A percentile compares a stretch with the other conserved stretches of the same genome.
Evolutionary conservation across 2,329 filamentous ascomycete genomes (phyloP).

Genomic region (Phoma herbarum): DNA sequence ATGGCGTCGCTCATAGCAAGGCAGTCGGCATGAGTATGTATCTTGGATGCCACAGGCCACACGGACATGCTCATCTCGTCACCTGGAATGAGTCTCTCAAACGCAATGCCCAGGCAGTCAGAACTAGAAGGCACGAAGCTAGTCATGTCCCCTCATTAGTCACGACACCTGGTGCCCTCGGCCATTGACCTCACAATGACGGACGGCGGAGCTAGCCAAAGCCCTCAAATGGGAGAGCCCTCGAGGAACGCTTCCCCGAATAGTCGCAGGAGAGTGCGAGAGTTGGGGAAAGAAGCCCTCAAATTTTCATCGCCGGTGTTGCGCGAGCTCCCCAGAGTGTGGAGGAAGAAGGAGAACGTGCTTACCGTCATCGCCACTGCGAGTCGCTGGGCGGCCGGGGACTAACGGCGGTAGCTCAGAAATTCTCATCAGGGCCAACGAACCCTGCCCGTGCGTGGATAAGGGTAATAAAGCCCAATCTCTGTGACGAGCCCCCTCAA

Average conservation of each 20-base stretch:
- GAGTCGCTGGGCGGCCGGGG: constrained; percentile 12
- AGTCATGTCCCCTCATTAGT: not conserved
- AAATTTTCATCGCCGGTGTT: constrained; percentile 7
- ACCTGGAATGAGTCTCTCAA: too few relatives aligned
- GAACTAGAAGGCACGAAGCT: not conserved
- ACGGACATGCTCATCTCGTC: too few relatives aligned
- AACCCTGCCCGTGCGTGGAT: constrained; percentile 21
- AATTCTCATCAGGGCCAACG: constrained; percentile 14
- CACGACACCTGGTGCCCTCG: not conserved
- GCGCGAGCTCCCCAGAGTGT: constrained; percentile 12
- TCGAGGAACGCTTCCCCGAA: too few relatives aligned
- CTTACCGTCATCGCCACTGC: constrained; percentile 17
- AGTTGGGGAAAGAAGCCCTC: not conserved
- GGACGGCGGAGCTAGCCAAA: not conserved
- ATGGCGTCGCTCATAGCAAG: too few relatives aligned
- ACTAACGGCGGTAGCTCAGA: constrained; percentile 13
- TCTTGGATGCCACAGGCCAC: too few relatives aligned
- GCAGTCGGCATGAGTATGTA: too few relatives aligned
- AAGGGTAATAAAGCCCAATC: constrained; percentile 23
- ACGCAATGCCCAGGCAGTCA: not conserved
- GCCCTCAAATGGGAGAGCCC: not conserved
- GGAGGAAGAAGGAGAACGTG: constrained; percentile 9
- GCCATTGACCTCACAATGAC: not conserved
- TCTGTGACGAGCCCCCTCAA: constrained; percentile 12
- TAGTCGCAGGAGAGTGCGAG: not conserved